These are phyloP conservation scores for Aspergillus pseudonomiae DNA, from an alignment of 2,329 filamentous ascomycete genomes.

Conservation along the genomic window DNA sequence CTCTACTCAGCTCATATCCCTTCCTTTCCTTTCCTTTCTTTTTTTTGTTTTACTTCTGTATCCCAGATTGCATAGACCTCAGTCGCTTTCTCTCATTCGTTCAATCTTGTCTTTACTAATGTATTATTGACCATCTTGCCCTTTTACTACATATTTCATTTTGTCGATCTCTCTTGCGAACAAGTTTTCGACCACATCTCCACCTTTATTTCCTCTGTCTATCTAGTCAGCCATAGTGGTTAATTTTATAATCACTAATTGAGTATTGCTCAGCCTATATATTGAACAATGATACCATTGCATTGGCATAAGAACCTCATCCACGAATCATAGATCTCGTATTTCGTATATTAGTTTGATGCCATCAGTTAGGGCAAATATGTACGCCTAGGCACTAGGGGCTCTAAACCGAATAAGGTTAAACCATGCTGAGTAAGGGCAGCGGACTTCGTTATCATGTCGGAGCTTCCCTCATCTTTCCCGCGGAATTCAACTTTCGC, in stretches of 20 bases:
- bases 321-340: background rate
- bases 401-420: slow-evolving; percentile 1
- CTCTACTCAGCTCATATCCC: background rate
- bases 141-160: slow-evolving; percentile 9
- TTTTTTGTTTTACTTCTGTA: background rate
- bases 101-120: background rate
- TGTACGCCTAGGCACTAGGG: background rate
- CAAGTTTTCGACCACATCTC: background rate
- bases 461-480: slow-evolving; percentile 22
- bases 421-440: slow-evolving; percentile 7
- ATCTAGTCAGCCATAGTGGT: slow-evolving; percentile 9
- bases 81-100: slow-evolving; percentile 1
- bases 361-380: background rate
- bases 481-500: slow-evolving; percentile 32
- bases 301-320: background rate
- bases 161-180: background rate
- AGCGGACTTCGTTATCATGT: slow-evolving; percentile 11
- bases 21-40: background rate
- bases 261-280: slow-evolving; percentile 1
- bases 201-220: background rate
- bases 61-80: slow-evolving; percentile 12
- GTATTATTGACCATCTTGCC: background rate
- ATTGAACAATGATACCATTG: slow-evolving; percentile 16
- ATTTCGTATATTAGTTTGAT: background rate
- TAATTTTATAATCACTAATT: slow-evolving; percentile 22